Evolutionary conservation across 352 stramenopile species (phyloP), one percentile per base, ranked within the genome.

Genomic region (Phytophthora palmivora): DNA sequence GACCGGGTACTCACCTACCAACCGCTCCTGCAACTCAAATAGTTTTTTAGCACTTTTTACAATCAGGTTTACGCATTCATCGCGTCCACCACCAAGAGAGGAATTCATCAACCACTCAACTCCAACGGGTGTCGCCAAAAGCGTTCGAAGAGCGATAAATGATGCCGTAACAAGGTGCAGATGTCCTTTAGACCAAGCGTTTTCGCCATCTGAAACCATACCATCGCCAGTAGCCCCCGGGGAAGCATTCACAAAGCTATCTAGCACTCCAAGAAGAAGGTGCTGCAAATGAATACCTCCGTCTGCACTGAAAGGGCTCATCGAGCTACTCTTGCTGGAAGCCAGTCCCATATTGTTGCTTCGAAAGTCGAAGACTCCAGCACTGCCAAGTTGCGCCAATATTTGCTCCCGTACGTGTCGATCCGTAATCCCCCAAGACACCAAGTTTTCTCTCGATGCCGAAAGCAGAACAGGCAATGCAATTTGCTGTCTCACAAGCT

Each of bases 381-480:
- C 18, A 33, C 55, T 46, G n/a, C 54, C 67, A 48, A 76, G 55
- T 9, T 77, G 65, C 9, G 64, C 53, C 26, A 92, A 38, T 62
- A 92, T 72, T 52, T 82, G 72, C 15, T 92, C 78, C 16, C 80
- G 74, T 16, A 47, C 73, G 42, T 78, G 72, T 1, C 80, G 77
- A 47, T 90, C 80, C 12, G 67, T 58, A 33, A 92, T 71, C 2
- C 80, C 80, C 80, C 80, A 92, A 0, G 78, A 82, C n/a, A 90
- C 83, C 0, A 92, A 50, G 28, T 89, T 83, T 63, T 92, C 83
- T 6, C 80, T 75, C 8, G 83, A 89, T 21, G 83, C 80, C 12
- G 59, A 63, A 39, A 82, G 65, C n/a, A 92, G 52, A 34, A 54
- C 65, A 3, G 67, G 46, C 6, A 92, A 57, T 2, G 80, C 72